Conservation (phyloP, 176 grass and related monocot genomes). For the Musa schizocarpa region DNA sequence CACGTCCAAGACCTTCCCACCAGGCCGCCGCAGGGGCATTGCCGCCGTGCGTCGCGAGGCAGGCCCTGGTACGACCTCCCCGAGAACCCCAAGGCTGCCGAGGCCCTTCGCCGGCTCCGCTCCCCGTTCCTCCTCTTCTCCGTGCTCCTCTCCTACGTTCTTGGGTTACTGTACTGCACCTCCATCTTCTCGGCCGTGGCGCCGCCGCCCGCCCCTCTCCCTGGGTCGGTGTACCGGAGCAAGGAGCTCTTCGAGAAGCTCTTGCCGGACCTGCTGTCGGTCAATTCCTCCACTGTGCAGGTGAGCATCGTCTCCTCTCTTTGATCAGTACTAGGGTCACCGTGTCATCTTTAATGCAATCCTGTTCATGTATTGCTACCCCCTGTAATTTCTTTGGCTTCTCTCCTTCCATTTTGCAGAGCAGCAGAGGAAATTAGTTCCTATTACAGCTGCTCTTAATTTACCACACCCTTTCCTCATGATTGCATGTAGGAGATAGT, state of each 20-base stretch:
- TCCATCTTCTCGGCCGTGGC: not conserved
- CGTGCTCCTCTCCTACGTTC: not conserved
- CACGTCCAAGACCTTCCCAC: not conserved
- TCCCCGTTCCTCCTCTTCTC: not conserved
- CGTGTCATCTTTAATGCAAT: not conserved
- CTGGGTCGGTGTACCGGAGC: constrained; percentile 17
- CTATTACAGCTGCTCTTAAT: not conserved
- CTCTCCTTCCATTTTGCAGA: not conserved
- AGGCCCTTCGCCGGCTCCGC: not conserved
- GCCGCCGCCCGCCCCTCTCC: not conserved
- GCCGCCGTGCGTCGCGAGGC: not conserved
- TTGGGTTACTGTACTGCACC: constrained; percentile 4
- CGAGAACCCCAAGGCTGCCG: not conserved
- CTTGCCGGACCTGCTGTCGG: constrained; percentile 9
- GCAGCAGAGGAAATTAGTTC: too few relatives aligned
- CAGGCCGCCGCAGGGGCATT: constrained; percentile 1
- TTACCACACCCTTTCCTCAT: not conserved
- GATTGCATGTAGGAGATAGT: not conserved
- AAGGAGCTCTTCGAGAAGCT: constrained; percentile 8
- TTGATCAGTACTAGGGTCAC: not conserved
- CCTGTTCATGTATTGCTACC: not conserved
- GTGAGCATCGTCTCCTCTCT: not conserved
- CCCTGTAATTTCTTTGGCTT: not conserved
- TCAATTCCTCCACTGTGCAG: constrained; percentile 6
- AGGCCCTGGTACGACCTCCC: not conserved